Conservation (phyloP, 306 rosid species). For the Quercus glauca region DNA sequence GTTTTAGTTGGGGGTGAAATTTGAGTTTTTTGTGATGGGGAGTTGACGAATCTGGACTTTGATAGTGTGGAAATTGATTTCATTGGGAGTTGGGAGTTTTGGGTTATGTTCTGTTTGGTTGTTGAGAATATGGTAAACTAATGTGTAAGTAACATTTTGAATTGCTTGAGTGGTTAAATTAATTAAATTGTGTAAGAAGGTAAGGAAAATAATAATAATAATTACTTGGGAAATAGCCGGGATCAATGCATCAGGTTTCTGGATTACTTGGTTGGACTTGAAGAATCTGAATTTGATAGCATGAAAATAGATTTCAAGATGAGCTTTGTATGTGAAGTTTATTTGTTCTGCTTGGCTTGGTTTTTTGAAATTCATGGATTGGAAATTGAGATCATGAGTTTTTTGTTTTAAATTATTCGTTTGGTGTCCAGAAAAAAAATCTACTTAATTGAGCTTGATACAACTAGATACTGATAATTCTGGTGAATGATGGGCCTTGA, state of each 20-base stretch:
- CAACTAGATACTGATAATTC: neutral
- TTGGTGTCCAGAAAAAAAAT: too few relatives aligned
- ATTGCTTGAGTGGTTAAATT: neutral
- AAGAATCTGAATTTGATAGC: slow-evolving; percentile 6
- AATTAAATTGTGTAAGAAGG: neutral
- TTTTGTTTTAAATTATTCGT: too few relatives aligned
- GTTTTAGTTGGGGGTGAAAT: neutral
- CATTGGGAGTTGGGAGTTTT: slow-evolving; percentile 1
- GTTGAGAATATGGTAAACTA: neutral
- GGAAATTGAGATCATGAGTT: neutral
- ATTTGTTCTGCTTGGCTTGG: neutral
- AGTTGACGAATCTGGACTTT: slow-evolving; percentile 3
- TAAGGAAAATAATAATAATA: neutral
- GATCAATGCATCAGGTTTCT: neutral
- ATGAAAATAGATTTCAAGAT: neutral
- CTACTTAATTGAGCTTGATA: neutral
- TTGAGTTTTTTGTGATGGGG: neutral
- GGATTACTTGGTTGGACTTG: neutral
- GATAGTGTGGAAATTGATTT: neutral
- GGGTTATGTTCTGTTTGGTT: neutral
- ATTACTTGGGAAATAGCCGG: neutral
- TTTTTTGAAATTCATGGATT: neutral
- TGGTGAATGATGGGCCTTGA: neutral
- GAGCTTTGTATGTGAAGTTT: neutral
- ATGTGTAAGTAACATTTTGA: neutral